Evolutionary conservation across 2,329 filamentous ascomycete genomes (phyloP), one percentile per base, ranked within the genome.

Genomic region (Sporothrix brunneoviolacea): DNA sequence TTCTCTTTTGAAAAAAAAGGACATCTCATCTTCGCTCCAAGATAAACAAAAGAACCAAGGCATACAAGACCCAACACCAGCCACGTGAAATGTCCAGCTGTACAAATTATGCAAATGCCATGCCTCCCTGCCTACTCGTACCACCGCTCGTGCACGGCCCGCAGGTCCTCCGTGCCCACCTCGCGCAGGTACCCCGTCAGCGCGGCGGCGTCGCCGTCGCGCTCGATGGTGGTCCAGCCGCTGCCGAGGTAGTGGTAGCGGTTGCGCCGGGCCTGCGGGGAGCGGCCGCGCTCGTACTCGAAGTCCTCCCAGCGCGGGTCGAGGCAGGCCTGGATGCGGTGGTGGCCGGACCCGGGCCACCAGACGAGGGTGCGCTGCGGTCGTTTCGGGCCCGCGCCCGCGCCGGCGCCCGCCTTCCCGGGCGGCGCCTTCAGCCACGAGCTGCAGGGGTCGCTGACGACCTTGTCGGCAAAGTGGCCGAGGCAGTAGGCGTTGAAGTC

Each of bases 341-440:
- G 58, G 15, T 44, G 43, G 7, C 43, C 52, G 12, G 50, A 51
- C 8, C 56, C 58, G 2, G 58, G 56, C 58, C 58, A 59, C 19
- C 39, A 32, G 8, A 52, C 51, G 4, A 47, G 27, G 27, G 52
- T 44, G 5, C 52, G 50, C n/a, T n/a, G n/a, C n/a, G n/a, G n/a
- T n/a, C n/a, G n/a, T n/a, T n/a, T n/a, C n/a, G n/a, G n/a, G n/a
- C n/a, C n/a, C n/a, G n/a, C n/a, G n/a, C n/a, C n/a, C n/a, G n/a
- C n/a, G n/a, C n/a, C n/a, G n/a, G n/a, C n/a, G n/a, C n/a, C n/a
- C n/a, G n/a, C n/a, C n/a, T n/a, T n/a, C n/a, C n/a, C n/a, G n/a
- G n/a, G n/a, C n/a, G n/a, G n/a, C n/a, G n/a, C n/a, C n/a, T n/a
- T n/a, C n/a, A n/a, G n/a, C n/a, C n/a, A n/a, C n/a, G n/a, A n/a